Conservation (phyloP, 768 basidiomycete species). For the Sporobolomyces pararoseus region DNA sequence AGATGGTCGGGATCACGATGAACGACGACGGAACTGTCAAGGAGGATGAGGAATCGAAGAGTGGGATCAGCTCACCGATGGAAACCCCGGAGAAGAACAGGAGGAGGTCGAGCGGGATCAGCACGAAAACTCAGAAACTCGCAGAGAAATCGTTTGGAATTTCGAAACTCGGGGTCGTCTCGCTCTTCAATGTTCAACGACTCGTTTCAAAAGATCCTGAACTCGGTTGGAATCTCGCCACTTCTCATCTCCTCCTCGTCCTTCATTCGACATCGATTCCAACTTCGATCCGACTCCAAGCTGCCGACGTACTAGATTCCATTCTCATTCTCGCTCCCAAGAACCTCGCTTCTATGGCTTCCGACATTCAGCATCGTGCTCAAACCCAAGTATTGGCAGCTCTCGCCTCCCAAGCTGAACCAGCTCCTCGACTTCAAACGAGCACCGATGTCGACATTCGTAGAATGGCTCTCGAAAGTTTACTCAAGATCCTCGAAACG, state of each 20-base stretch:
- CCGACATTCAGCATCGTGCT: slow-evolving; percentile 62
- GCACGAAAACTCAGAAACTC: slow-evolving; percentile 58
- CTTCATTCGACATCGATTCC: slow-evolving; percentile 68
- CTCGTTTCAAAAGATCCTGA: slow-evolving; percentile 66
- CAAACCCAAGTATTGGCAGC: slow-evolving; percentile 83
- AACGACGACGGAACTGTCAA: slow-evolving; percentile 29
- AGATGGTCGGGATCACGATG: slow-evolving; percentile 84
- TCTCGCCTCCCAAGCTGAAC: slow-evolving; percentile 69
- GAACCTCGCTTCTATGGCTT: slow-evolving; percentile 49
- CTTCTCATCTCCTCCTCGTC: slow-evolving; percentile 71
- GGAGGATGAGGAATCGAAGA: neutral
- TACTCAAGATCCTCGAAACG: slow-evolving; percentile 83
- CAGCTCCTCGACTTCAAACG: slow-evolving; percentile 52
- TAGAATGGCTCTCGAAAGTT: slow-evolving; percentile 78
- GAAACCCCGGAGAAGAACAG: slow-evolving; percentile 48
- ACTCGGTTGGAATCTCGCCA: slow-evolving; percentile 78
- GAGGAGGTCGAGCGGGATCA: slow-evolving; percentile 79
- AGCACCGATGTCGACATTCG: slow-evolving; percentile 68
- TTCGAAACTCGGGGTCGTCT: slow-evolving; percentile 72
- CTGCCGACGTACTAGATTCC: slow-evolving; percentile 79
- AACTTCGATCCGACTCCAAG: slow-evolving; percentile 72
- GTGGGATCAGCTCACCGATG: slow-evolving; percentile 5
- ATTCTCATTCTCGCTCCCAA: slow-evolving; percentile 73
- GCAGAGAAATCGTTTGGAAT: slow-evolving; percentile 82
- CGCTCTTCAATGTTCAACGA: slow-evolving; percentile 77